A percentile compares a stretch with the other conserved stretches of the same genome.
These are phyloP conservation scores for Cryptococcus sp. DNA, from an alignment of 1,284 basidiomycete species.

Conservation along the genomic window DNA sequence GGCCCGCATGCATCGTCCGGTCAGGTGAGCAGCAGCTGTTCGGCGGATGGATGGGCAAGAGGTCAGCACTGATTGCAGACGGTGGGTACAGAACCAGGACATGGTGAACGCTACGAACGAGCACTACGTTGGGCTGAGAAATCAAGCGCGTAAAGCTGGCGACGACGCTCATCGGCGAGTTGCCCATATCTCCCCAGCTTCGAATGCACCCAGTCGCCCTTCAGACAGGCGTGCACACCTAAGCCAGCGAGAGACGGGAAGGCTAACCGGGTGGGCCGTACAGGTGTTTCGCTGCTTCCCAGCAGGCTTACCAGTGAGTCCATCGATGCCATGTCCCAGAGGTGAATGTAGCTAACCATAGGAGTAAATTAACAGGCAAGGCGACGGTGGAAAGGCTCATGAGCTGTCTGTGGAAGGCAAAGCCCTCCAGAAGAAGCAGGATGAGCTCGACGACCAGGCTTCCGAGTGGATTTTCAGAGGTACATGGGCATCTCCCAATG, in stretches of 20 bases:
- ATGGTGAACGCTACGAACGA: conserved; percentile 52
- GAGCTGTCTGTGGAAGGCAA: conserved; percentile 79
- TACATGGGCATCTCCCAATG: conserved; percentile 42
- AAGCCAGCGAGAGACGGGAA: neutral
- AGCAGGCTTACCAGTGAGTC: conserved; percentile 44
- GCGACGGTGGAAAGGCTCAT: conserved; percentile 78
- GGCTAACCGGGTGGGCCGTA: neutral
- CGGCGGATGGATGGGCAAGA: neutral
- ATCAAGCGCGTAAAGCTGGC: conserved; percentile 68
- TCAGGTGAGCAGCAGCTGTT: conserved; percentile 18
- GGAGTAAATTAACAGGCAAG: conserved; percentile 42
- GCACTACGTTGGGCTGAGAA: conserved; percentile 66
- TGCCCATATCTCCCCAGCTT: neutral
- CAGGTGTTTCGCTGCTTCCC: conserved; percentile 44
- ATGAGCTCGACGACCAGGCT: conserved; percentile 76
- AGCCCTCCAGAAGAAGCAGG: conserved; percentile 73
- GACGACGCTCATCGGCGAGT: conserved; percentile 49
- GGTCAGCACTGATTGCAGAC: too few relatives aligned
- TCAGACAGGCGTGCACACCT: neutral
- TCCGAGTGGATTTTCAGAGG: conserved; percentile 84
- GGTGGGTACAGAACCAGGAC: conserved; percentile 57
- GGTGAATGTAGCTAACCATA: conserved; percentile 57
- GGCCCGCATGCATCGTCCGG: conserved; percentile 50
- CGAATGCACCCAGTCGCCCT: too few relatives aligned
- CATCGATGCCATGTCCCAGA: conserved; percentile 58